These are phyloP conservation scores for Microcos paniculata DNA, from an alignment of 345 rosid species.

Conservation along the genomic window DNA sequence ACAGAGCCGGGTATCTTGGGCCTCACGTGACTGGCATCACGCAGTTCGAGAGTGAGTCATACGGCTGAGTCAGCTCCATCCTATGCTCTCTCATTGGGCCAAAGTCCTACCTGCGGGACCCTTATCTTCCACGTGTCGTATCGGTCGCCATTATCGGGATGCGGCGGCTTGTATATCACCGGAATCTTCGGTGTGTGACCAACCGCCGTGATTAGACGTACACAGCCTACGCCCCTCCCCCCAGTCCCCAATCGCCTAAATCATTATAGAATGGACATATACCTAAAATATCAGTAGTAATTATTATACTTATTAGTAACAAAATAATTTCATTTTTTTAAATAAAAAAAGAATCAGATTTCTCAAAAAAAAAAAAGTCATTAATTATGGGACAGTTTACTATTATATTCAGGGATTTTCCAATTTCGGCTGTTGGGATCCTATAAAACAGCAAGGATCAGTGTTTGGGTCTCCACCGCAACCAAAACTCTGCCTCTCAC, in stretches of 20 bases:
- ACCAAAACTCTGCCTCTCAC: slow-evolving; percentile 22
- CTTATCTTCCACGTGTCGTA: slow-evolving; percentile 33
- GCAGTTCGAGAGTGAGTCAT: slow-evolving; percentile 34
- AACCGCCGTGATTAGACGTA: neutral
- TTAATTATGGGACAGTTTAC: neutral
- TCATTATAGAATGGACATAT: neutral
- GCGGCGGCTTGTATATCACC: slow-evolving; percentile 38
- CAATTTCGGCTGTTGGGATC: slow-evolving; percentile 48
- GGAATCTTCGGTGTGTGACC: slow-evolving; percentile 21
- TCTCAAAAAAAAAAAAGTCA: neutral
- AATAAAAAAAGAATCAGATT: neutral
- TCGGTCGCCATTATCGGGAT: slow-evolving; percentile 28
- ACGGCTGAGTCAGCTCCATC: slow-evolving; percentile 49
- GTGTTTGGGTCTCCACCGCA: slow-evolving; percentile 29
- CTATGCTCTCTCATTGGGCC: slow-evolving; percentile 20
- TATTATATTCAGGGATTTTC: slow-evolving; percentile 17
- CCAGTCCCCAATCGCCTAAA: neutral
- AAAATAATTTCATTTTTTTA: neutral
- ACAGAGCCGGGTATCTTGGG: slow-evolving; percentile 76
- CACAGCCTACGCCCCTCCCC: too few relatives aligned
- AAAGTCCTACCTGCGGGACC: neutral
- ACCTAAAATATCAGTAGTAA: neutral
- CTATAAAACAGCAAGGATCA: slow-evolving; percentile 54
- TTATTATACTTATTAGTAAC: too few relatives aligned
- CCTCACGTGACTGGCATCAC: slow-evolving; percentile 67